These are phyloP conservation scores for Eutrema salsugineum DNA, from an alignment of 441 rosid genomes.

Conservation along the genomic window DNA sequence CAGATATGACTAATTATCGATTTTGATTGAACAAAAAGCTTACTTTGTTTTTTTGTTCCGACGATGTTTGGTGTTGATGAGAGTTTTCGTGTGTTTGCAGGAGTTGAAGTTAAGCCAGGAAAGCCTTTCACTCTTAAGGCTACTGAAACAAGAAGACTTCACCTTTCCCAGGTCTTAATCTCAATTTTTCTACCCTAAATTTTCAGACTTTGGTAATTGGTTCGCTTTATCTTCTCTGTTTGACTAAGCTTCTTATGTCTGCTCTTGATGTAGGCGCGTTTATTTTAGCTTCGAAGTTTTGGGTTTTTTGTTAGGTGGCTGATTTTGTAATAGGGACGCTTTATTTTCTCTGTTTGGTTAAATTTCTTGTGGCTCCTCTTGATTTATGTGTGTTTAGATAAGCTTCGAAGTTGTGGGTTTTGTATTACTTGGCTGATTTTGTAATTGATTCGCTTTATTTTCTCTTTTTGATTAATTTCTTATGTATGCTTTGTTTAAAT, in stretches of 20 bases:
- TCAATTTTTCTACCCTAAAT: neutral
- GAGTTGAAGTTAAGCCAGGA: slow-evolving; percentile 68
- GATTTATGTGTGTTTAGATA: neutral
- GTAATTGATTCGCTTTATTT: neutral
- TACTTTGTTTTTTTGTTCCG: neutral
- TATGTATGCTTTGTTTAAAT: neutral
- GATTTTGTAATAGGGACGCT: neutral
- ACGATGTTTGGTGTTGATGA: neutral
- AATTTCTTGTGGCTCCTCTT: neutral
- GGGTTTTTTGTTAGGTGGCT: too few relatives aligned
- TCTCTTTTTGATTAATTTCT: neutral
- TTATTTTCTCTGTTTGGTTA: neutral
- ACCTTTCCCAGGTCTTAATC: slow-evolving; percentile 50
- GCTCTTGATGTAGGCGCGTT: too few relatives aligned
- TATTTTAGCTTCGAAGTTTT: neutral
- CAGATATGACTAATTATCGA: neutral
- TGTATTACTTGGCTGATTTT: neutral
- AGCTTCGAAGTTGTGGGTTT: too few relatives aligned
- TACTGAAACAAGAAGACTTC: slow-evolving; percentile 43
- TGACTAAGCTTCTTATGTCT: neutral
- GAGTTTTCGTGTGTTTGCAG: slow-evolving; percentile 31
- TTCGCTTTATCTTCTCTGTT: neutral
- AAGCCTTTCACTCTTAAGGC: slow-evolving; percentile 48
- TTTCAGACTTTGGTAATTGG: neutral
- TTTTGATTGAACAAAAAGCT: neutral